Conservation (phyloP, 2,329 filamentous ascomycete genomes). For the Capronia americana region DNA sequence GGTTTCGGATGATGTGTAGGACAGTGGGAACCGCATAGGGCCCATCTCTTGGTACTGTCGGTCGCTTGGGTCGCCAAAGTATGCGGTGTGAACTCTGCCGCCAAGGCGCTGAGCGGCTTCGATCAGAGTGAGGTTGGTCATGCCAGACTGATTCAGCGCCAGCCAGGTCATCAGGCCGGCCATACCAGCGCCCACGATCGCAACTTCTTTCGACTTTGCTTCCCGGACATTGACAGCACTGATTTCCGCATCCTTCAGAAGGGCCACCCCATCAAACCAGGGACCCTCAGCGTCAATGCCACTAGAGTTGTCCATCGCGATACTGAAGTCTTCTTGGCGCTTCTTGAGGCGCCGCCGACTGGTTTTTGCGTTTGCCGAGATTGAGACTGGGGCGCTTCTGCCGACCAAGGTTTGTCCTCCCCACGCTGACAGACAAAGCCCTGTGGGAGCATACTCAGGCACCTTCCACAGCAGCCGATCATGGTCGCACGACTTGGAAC, state of each 20-base stretch:
- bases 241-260: conserved; percentile 45
- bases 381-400: conserved; percentile 27
- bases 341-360: conserved; percentile 28
- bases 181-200: conserved; percentile 79
- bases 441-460: conserved; percentile 24
- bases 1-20: conserved; percentile 49
- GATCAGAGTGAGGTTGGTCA: conserved; percentile 55
- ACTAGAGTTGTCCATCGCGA: conserved; percentile 41
- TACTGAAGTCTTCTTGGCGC: conserved; percentile 28
- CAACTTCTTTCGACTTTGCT: conserved; percentile 57
- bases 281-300: conserved; percentile 48
- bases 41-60: conserved; percentile 53
- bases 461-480: conserved; percentile 31
- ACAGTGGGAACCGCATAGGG: conserved; percentile 54
- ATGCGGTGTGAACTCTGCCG: conserved; percentile 53
- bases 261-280: conserved; percentile 51
- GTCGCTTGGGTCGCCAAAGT: conserved; percentile 49
- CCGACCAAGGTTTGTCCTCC: conserved; percentile 28
- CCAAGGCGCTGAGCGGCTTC: conserved; percentile 53
- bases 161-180: conserved; percentile 69
- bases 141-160: conserved; percentile 53
- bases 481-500: conserved; percentile 25
- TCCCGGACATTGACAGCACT: conserved; percentile 40
- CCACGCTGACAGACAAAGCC: conserved; percentile 29
- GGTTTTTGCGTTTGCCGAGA: conserved; percentile 21